Evolutionary conservation across 208 protist genomes (phyloP).

Genomic region (Kentomonas sorsogonicus): DNA sequence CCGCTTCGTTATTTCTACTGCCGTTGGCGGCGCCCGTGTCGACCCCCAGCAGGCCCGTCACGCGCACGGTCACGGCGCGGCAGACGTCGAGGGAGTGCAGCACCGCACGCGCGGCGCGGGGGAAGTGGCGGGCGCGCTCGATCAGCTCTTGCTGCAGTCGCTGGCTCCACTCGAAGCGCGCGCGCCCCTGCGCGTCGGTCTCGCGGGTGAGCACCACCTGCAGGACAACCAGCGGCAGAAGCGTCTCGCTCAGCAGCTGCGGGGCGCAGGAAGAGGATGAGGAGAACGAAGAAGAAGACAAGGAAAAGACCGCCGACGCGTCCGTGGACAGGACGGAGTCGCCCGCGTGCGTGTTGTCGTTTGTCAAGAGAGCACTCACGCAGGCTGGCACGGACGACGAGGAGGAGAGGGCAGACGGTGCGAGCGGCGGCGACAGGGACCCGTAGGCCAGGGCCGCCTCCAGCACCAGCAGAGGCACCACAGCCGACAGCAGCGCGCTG

Average conservation of each 20-base stretch:
- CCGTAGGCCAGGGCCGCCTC: too few relatives aligned
- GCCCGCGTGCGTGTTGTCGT: too few relatives aligned
- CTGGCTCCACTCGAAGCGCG: conserved; percentile 33
- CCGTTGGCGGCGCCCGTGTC: not conserved
- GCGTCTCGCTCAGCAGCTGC: conserved; percentile 16
- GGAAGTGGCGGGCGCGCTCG: conserved; percentile 16
- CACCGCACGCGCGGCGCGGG: conserved; percentile 26
- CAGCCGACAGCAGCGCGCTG: too few relatives aligned
- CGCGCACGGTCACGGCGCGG: conserved; percentile 23
- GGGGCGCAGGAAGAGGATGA: too few relatives aligned
- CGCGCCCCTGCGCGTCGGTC: conserved; percentile 27
- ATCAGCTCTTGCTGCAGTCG: conserved; percentile 30
- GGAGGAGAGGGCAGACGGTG: too few relatives aligned
- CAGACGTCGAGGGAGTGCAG: conserved; percentile 37
- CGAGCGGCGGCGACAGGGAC: too few relatives aligned
- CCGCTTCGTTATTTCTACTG: not conserved
- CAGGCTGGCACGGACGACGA: too few relatives aligned
- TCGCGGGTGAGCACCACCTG: conserved; percentile 53
- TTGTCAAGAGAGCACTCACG: too few relatives aligned
- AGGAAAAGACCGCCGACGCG: too few relatives aligned
- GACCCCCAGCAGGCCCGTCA: conserved; percentile 36
- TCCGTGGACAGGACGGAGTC: too few relatives aligned
- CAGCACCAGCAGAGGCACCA: too few relatives aligned
- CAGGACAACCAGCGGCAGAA: conserved; percentile 45
- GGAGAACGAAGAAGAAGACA: too few relatives aligned